Conservation (phyloP, 345 rosid genomes). For the Linum lewisii region DNA sequence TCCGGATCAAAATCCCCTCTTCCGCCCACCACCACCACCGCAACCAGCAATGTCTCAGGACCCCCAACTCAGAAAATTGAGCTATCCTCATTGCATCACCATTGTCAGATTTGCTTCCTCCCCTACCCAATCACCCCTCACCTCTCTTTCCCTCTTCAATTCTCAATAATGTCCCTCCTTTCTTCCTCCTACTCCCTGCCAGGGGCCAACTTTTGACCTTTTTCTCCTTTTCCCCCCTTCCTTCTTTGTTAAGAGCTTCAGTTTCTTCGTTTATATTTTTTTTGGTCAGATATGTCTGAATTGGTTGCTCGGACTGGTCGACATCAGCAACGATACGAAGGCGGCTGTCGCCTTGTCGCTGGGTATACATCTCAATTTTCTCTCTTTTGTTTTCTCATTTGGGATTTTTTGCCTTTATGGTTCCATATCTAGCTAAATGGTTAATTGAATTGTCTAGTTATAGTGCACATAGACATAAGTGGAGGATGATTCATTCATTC, state of each 20-base stretch:
- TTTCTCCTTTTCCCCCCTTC: neutral
- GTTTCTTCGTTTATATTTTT: neutral
- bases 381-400: neutral
- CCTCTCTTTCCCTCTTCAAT: neutral
- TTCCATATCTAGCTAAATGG: too few relatives aligned
- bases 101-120: neutral
- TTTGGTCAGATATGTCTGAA: constrained; percentile 21
- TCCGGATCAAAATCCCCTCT: neutral
- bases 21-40: neutral
- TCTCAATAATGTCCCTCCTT: neutral
- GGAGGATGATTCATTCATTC: too few relatives aligned
- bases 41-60: neutral
- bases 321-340: constrained; percentile 32
- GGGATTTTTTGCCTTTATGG: neutral
- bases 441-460: too few relatives aligned
- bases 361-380: constrained; percentile 19
- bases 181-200: neutral
- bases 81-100: neutral
- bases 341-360: constrained; percentile 37
- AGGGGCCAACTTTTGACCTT: neutral
- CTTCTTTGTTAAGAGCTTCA: neutral
- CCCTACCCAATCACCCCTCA: neutral
- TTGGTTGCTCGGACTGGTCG: constrained; percentile 45
- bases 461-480: too few relatives aligned
- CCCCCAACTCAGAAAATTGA: neutral